These are phyloP conservation scores for Heritiera littoralis DNA, from an alignment of 345 rosid genomes.

Conservation along the genomic window DNA sequence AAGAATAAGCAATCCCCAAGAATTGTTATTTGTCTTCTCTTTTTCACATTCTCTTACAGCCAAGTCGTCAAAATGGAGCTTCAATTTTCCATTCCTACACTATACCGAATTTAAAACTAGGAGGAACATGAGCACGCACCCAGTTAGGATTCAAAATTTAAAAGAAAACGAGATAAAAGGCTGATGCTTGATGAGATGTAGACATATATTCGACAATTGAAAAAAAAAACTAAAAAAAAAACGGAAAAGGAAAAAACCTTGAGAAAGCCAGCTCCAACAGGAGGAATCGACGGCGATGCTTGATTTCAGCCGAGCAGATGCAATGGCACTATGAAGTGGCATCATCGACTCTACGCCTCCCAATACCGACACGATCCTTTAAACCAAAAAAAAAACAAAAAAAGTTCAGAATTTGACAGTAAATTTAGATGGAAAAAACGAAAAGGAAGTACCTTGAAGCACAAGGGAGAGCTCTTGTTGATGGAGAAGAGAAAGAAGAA, in stretches of 20 bases:
- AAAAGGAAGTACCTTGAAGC: slow-evolving; percentile 50
- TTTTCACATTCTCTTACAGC: not conserved
- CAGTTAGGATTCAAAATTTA: not conserved
- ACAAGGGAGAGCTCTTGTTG: slow-evolving; percentile 35
- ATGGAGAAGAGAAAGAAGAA: slow-evolving; percentile 35
- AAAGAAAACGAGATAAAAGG: not conserved
- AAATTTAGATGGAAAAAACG: not conserved
- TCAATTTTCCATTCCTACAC: not conserved
- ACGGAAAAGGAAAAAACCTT: slow-evolving; percentile 39
- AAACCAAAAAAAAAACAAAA: not conserved
- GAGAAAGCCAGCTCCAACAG: slow-evolving; percentile 93
- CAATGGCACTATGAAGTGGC: slow-evolving; percentile 81
- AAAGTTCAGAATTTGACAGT: not conserved
- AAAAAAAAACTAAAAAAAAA: not conserved
- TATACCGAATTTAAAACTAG: not conserved
- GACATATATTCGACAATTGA: not conserved
- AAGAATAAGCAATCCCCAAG: not conserved
- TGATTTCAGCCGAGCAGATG: slow-evolving; percentile 80
- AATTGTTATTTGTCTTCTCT: not conserved
- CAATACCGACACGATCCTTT: slow-evolving; percentile 60
- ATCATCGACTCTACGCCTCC: slow-evolving; percentile 72
- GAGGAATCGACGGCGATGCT: slow-evolving; percentile 84
- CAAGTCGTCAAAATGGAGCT: not conserved
- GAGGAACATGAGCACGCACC: not conserved
- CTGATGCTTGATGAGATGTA: not conserved